Base-by-base conservation (phyloP, 306 rosid genomes). In the Mimosa pudica region DNA sequence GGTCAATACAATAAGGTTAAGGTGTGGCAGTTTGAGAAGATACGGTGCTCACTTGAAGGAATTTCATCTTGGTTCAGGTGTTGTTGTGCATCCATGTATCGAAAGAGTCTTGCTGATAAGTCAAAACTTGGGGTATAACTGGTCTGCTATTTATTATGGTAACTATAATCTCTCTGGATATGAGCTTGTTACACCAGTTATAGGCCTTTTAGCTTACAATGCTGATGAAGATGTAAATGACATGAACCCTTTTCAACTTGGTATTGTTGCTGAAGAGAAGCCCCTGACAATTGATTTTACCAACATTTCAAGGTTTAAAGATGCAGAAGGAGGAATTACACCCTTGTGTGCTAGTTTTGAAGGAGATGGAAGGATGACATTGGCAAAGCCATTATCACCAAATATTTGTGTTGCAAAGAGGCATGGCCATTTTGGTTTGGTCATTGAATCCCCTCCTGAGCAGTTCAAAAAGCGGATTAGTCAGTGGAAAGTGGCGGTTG, bases 391-490 rank as follows among this genome's bases (percentile, higher is more conserved):
- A 60, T 83, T 83, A 51, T 77, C 89, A 14, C 86, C 89, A 6
- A 68, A 67, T n/a, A 62, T 89, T 64, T 95, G 99, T 84, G 79
- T 76, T 62, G 98, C 92, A 0, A 89, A 74, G 80, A 90, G 86
- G 80, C 84, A 95, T 70, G 99, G 98, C n/a, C 99, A 91, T 85
- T 95, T 93, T 38, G 98, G 99, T 47, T 79, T 93, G 87, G 94
- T 95, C 49, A 79, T 86, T 33, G 92, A 81, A 75, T 84, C 92
- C 0, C 49, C 81, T 0, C 87, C 81, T 1, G 92, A 84, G 69
- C 82, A 81, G 70, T 60, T 76, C 57, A 73, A 62, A n/a, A 91
- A 80, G 86, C 91, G 82, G 38, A 85, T 85, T 67, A 87, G 93
- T 62, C 85, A 68, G 84, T 95, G 98, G 99, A 95, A 92, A 81